Conservation (phyloP, 2,329 filamentous ascomycete genomes). For the Ophiocordyceps camponoti-leonardi region DNA sequence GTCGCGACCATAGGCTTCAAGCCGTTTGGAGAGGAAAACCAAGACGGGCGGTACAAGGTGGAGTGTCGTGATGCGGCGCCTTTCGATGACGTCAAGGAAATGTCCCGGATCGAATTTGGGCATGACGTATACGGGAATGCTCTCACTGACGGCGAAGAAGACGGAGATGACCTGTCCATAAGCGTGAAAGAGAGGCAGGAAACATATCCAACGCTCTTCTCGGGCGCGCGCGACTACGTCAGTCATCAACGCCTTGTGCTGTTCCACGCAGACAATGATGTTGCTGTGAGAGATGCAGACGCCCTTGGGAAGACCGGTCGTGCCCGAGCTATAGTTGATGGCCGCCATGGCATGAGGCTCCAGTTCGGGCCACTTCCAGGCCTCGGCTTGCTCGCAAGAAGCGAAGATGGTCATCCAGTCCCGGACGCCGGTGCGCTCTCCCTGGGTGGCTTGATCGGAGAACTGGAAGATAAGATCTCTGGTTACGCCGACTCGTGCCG, state of each 20-base stretch:
- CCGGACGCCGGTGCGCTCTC: conserved; percentile 13
- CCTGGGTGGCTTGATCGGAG: conserved; percentile 19
- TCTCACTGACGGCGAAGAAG: conserved; percentile 21
- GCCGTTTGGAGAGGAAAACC: conserved; percentile 38
- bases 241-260: conserved; percentile 11
- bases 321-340: conserved; percentile 30
- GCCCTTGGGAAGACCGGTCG: conserved; percentile 28
- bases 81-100: conserved; percentile 34
- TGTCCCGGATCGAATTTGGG: conserved; percentile 35
- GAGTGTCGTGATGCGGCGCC: conserved; percentile 33
- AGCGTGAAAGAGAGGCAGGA: conserved; percentile 28
- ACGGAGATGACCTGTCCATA: conserved; percentile 28
- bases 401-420: conserved; percentile 25
- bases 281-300: conserved; percentile 27
- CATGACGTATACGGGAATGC: conserved; percentile 43
- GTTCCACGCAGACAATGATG: conserved; percentile 17
- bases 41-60: conserved; percentile 45
- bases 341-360: neutral
- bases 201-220: conserved; percentile 16
- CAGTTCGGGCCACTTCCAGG: conserved; percentile 20
- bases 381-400: conserved; percentile 11
- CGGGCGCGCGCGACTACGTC: conserved; percentile 9
- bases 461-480: conserved; percentile 28
- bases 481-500: conserved; percentile 21
- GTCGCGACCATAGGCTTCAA: conserved; percentile 19